These are phyloP conservation scores for Euphorbia tirucalli DNA, from an alignment of 345 rosid species.

Conservation along the genomic window DNA sequence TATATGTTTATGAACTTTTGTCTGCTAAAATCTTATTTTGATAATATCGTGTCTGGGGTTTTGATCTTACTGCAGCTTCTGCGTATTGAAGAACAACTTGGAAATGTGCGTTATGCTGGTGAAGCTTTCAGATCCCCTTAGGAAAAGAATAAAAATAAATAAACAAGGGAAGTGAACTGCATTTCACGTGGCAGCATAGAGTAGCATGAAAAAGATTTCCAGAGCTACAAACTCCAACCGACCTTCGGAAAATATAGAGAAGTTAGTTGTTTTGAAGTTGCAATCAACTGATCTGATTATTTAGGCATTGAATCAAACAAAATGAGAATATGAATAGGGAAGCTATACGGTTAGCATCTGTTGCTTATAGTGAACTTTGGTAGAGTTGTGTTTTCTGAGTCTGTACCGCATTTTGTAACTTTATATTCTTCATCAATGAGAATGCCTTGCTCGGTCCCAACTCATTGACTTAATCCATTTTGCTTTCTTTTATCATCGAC, in stretches of 20 bases:
- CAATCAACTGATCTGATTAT: conserved; percentile 1
- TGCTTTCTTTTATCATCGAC: too few species aligned
- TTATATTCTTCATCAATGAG: too few species aligned
- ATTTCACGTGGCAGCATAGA: conserved; percentile 7
- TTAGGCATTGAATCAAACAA: too few species aligned
- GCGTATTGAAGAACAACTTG: too few species aligned
- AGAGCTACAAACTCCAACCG: neutral
- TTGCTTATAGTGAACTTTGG: too few species aligned
- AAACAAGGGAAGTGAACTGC: conserved; percentile 2
- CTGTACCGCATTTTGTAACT: too few species aligned
- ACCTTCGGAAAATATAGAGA: neutral
- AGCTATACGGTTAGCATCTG: too few species aligned
- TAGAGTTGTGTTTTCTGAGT: too few species aligned
- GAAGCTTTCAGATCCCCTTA: conserved; percentile 86
- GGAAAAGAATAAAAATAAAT: conserved; percentile 17
- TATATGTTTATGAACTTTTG: neutral
- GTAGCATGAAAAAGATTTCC: neutral
- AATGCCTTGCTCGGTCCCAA: too few species aligned
- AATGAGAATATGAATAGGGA: too few species aligned
- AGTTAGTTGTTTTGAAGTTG: conserved; percentile 7
- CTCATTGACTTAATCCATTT: too few species aligned
- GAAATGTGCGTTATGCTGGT: conserved; percentile 79
- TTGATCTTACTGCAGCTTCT: conserved; percentile 47
- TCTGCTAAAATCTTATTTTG: neutral
- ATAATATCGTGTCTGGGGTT: too few species aligned